Base-by-base conservation (phyloP, 164 flowering plant species). In the Vitis cinerea region DNA sequence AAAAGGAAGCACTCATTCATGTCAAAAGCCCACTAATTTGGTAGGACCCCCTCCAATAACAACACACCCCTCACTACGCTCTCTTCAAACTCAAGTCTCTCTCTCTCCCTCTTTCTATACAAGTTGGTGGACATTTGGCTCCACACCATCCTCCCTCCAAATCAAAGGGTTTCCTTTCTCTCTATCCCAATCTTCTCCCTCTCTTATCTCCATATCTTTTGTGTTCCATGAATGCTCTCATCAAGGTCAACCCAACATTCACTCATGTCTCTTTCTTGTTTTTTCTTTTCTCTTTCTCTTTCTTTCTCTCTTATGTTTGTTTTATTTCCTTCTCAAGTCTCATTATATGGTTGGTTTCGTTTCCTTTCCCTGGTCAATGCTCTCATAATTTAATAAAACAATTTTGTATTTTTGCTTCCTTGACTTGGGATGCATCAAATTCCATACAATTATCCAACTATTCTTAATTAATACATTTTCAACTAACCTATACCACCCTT, bases 1-100 rank as follows among this genome's bases (percentile, higher is more conserved):
- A 74, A 83, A 85, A 84, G 86, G 72, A 79, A 72, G 87, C 91
- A 83, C 87, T 85, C 84, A 83, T 81, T 58, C 74, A 70, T 73
- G 82, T 79, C 79, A 77, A 84, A 87, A 81, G 44, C 67, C 77
- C 79, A 62, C 27, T 71, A 37, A 37, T 30, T 63, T 57, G 61
- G 79, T 75, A 72, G 87, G 83, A 59, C 87, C 83, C 62, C 87
- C 83, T 71, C 64, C 75, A 60, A 63, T 47, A 60, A 71, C 67
- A 61, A 30, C n/a, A 54, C 59, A 15, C 67, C 47, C 49, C n/a
- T 61, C 66, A 49, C 44, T 56, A 19, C 63, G 61, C 52, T 58
- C 65, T 63, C 81, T 65, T 68, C 69, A 57, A 49, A 66, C 75
- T 66, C 74, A 67, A 65, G 76, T 49, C 74, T 72, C 77, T 80